Percentiles rank a stretch among this genome's conserved stretches.
These are phyloP conservation scores for Flaveria robusta DNA, from an alignment of 129 eudicot genomes.

Conservation along the genomic window DNA sequence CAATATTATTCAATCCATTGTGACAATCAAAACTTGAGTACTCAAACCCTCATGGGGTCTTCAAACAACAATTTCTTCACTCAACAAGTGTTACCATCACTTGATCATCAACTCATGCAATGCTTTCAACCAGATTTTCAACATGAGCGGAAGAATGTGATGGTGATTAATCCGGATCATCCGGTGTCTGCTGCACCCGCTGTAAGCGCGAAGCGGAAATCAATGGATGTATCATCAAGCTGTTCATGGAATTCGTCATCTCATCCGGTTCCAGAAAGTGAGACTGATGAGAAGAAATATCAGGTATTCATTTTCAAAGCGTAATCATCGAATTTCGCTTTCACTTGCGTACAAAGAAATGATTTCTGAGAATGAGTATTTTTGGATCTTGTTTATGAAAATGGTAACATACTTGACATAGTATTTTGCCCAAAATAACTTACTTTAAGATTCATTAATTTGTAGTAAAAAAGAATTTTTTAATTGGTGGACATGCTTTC, in stretches of 20 bases:
- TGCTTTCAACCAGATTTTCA: constrained; percentile 37
- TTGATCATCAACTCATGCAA: constrained; percentile 32
- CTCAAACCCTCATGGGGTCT: constrained; percentile 49
- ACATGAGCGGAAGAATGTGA: constrained; percentile 33
- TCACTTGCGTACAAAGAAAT: not conserved
- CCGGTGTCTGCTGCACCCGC: constrained; percentile 12
- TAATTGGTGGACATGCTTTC: not conserved
- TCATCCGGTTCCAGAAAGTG: constrained; percentile 42
- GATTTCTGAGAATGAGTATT: not conserved
- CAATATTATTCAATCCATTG: constrained; percentile 37
- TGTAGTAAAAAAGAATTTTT: not conserved
- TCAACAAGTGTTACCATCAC: constrained; percentile 34
- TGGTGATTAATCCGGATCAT: constrained; percentile 22
- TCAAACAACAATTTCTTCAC: constrained; percentile 42
- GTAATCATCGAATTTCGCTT: too few species aligned
- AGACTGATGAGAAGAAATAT: constrained; percentile 47
- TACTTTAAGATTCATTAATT: not conserved
- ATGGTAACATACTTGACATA: constrained; percentile 2
- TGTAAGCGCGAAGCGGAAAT: constrained; percentile 54
- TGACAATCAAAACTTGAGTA: constrained; percentile 34
- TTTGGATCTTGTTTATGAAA: not conserved
- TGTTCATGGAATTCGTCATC: constrained; percentile 54
- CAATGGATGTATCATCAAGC: constrained; percentile 50
- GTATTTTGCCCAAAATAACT: not conserved
- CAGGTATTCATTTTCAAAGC: constrained; percentile 11